phyloP scores from a whole-genome alignment of 371 early-diverging fungal genomes.

The Mucor lusitanicus region DNA sequence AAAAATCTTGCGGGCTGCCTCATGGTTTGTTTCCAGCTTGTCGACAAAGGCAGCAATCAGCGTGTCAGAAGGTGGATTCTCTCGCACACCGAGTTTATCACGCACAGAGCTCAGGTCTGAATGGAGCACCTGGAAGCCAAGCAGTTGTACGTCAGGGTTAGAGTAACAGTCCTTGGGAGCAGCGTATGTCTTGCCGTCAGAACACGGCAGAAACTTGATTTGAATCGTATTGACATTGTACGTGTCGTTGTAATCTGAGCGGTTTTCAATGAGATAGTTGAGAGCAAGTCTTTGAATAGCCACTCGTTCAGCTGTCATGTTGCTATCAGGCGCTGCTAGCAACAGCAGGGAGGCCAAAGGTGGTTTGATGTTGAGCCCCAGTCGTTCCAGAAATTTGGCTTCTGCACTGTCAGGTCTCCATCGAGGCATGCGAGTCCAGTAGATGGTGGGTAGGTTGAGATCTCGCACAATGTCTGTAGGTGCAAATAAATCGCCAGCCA shows the following conservation, averaged over 20 bases:
- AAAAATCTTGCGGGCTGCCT: slow-evolving; percentile 60
- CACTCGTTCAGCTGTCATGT: slow-evolving; percentile 20
- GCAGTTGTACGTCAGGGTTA: slow-evolving; percentile 59
- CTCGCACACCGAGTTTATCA: slow-evolving; percentile 70
- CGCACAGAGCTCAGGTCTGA: slow-evolving; percentile 55
- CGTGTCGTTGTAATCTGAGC: slow-evolving; percentile 48
- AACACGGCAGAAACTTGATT: slow-evolving; percentile 68
- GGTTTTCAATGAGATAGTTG: slow-evolving; percentile 75
- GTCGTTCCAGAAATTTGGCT: slow-evolving; percentile 61
- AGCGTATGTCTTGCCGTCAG: slow-evolving; percentile 39
- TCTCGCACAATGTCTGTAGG: slow-evolving; percentile 65
- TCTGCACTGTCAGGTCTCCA: slow-evolving; percentile 59
- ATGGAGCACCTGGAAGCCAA: slow-evolving; percentile 72
- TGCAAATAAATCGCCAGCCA: slow-evolving; percentile 73
- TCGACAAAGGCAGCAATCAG: slow-evolving; percentile 50
- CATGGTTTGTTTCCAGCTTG: slow-evolving; percentile 42
- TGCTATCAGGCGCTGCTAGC: slow-evolving; percentile 45
- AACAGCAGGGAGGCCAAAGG: slow-evolving; percentile 56
- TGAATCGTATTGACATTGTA: slow-evolving; percentile 53
- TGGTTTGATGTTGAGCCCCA: slow-evolving; percentile 67
- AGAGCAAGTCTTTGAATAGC: slow-evolving; percentile 55
- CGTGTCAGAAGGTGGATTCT: slow-evolving; percentile 57
- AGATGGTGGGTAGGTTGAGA: slow-evolving; percentile 71
- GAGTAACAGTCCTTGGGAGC: slow-evolving; percentile 65
- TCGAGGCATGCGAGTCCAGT: slow-evolving; percentile 59